Percentiles rank a stretch among this genome's conserved stretches.
These are phyloP conservation scores for Boletus sp. DNA, from an alignment of 768 basidiomycete genomes.

Conservation along the genomic window DNA sequence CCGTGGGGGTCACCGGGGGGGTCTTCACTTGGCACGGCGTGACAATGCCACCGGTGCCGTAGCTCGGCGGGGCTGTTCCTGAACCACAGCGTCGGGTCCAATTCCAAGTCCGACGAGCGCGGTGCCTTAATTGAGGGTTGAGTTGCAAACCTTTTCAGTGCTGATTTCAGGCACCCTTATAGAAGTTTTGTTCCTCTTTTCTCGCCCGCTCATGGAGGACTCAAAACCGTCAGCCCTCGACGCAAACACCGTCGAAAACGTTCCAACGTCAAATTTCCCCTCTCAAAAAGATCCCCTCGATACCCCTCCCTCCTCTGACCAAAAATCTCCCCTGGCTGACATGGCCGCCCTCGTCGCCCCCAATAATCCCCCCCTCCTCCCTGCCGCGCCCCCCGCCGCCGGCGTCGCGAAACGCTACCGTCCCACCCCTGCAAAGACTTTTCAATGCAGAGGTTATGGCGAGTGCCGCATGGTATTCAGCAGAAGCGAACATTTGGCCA, in stretches of 20 bases:
- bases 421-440: constrained; percentile 87
- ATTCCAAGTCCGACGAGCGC: constrained; percentile 33
- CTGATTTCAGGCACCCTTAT: constrained; percentile 34
- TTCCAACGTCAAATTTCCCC: constrained; percentile 2
- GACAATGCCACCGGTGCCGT: constrained; percentile 33
- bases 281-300: constrained; percentile 4
- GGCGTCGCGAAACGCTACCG: constrained; percentile 64
- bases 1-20: constrained; percentile 22
- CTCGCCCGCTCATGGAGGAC: constrained; percentile 32
- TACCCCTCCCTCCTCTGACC: neutral
- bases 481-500: constrained; percentile 90
- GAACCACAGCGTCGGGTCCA: constrained; percentile 21
- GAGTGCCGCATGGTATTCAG: constrained; percentile 97
- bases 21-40: constrained; percentile 3
- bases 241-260: constrained; percentile 12
- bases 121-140: constrained; percentile 36
- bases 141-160: constrained; percentile 29
- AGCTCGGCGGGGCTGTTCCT: constrained; percentile 35
- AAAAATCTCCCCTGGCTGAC: constrained; percentile 11
- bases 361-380: constrained; percentile 21
- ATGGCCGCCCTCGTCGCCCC: constrained; percentile 36
- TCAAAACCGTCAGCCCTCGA: constrained; percentile 32
- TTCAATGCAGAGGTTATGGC: constrained; percentile 92
- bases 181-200: constrained; percentile 35
- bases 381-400: constrained; percentile 5